Base-by-base conservation (phyloP, 768 basidiomycete genomes). In the Nidula microcarpa region DNA sequence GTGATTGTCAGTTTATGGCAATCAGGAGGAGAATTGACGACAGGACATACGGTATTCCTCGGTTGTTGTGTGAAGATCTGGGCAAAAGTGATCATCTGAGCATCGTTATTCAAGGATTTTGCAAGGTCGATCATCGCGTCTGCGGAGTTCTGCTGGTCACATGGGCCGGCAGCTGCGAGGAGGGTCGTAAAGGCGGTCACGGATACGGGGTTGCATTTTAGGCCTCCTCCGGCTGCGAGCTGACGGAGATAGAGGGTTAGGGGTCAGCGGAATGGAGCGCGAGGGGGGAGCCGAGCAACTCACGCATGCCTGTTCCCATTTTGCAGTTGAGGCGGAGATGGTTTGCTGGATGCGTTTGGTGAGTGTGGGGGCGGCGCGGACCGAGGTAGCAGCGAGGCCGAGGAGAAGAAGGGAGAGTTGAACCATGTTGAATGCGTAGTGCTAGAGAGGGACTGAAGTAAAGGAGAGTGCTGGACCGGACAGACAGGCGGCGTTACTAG, bases 201-300 rank as follows among this genome's bases (percentile, higher is more conserved):
- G 3, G 85, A 78, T 41, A 80, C 60, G 5, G 78, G 68, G 62
- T 84, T 86, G 65, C 86, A 87, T 57, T 77, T 65, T n/a, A 68
- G 50, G 13, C 59, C 81, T 43, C 85, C 86, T 39, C 79, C 81
- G 5, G 84, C 86, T 10, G 74, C 68, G 37, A 68, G 49, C 84
- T 85, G 61, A 49, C 34, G 18, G 23, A 33, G 33, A 51, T 32
- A 33, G 43, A 50, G 43, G 53, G 57, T 36, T 10, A 34, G 10
- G 45, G 33, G 23, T 45, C 13, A 52, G 43, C 11, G 35, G n/a
- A 2, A 47, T 47, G 33, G 35, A 34, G 36, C 23, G 47, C 47
- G 44, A 51, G 36, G 52, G 47, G 33, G 33, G 47, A 33, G 14
- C 53, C 39, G n/a, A 33, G 55, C 35, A 45, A 70, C 74, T 32